Conservation (phyloP, 73 alveolate species). For the Paramecium bursaria region DNA sequence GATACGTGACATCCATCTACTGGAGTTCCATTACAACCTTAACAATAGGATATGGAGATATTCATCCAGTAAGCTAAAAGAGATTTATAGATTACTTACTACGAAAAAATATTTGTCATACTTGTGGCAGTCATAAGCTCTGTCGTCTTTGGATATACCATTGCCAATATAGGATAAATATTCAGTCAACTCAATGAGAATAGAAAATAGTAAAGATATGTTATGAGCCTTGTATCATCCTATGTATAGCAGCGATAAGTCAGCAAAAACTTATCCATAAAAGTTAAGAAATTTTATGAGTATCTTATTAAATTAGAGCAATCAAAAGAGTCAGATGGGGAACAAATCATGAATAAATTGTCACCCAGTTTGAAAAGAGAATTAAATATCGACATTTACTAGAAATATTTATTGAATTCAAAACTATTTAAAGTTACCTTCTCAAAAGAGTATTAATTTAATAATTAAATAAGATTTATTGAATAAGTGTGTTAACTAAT, state of each 20-base stretch:
- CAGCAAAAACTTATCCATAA: neutral
- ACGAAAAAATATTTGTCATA: constrained; percentile 17
- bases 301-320: constrained; percentile 55
- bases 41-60: constrained; percentile 71
- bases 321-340: constrained; percentile 47
- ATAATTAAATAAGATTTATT: constrained; percentile 15
- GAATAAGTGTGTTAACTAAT: constrained; percentile 33
- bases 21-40: constrained; percentile 66
- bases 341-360: constrained; percentile 33
- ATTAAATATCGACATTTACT: constrained; percentile 42
- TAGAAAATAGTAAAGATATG: constrained; percentile 48
- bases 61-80: constrained; percentile 34
- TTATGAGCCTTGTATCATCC: constrained; percentile 26
- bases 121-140: constrained; percentile 36
- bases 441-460: constrained; percentile 21
- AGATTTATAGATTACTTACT: neutral
- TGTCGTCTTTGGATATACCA: constrained; percentile 64
- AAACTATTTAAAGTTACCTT: constrained; percentile 57
- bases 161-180: constrained; percentile 59
- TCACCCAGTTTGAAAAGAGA: constrained; percentile 51
- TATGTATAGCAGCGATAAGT: neutral
- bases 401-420: constrained; percentile 8
- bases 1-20: constrained; percentile 50
- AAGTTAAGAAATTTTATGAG: constrained; percentile 60
- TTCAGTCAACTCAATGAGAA: constrained; percentile 58